Conservation (phyloP, 169 alveolate species). For the Eimeria acervulina region DNA sequence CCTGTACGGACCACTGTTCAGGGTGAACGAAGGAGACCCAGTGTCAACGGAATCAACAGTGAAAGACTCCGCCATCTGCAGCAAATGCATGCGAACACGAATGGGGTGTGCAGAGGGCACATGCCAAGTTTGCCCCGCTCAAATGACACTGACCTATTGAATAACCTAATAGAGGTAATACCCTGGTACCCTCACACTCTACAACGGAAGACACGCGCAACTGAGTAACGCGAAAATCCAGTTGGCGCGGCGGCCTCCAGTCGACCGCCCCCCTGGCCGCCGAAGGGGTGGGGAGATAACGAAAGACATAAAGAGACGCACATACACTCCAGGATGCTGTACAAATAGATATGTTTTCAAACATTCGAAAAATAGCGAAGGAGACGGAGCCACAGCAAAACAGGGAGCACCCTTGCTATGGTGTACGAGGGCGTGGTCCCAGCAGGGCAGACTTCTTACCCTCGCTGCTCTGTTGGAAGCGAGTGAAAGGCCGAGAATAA, state of each 20-base stretch:
- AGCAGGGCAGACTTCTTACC: conserved; percentile 37
- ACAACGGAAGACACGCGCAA: conserved; percentile 40
- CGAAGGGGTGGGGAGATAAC: not conserved
- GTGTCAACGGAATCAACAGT: conserved; percentile 40
- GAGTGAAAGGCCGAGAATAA: conserved; percentile 73
- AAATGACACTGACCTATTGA: not conserved
- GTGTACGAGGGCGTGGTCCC: conserved; percentile 35
- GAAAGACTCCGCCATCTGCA: conserved; percentile 75
- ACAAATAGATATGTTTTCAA: not conserved
- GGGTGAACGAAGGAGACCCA: conserved; percentile 39
- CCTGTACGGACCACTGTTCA: conserved; percentile 54
- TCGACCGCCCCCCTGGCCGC: conserved; percentile 14
- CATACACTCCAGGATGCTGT: conserved; percentile 20
- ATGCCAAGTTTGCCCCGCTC: not conserved
- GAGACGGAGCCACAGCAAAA: conserved; percentile 56
- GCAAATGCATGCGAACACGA: conserved; percentile 55
- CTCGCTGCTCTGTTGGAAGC: conserved; percentile 73
- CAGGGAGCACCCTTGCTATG: not conserved
- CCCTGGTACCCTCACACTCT: not conserved
- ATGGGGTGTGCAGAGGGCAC: not conserved
- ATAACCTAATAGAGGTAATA: not conserved
- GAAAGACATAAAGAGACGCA: not conserved
- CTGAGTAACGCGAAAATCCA: not conserved
- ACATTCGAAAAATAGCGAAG: not conserved
- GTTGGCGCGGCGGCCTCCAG: conserved; percentile 1